Base-by-base conservation (phyloP, 148 eudicot species). In the Persicaria maculosa region DNA sequence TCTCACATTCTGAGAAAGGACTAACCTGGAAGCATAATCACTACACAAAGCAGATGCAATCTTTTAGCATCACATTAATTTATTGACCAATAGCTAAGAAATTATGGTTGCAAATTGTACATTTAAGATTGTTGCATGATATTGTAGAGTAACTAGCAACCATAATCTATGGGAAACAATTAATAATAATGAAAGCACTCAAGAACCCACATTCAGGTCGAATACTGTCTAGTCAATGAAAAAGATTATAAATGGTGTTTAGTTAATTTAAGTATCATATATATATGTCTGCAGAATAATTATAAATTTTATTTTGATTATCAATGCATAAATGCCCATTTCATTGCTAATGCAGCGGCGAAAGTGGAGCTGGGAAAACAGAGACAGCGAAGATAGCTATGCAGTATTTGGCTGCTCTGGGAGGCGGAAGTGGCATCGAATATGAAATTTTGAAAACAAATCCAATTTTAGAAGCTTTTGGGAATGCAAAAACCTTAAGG, bases 331-430 rank as follows among this genome's bases (percentile, higher is more conserved):
- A 69, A 8, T 71, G 73, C 54, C 17, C 54, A 45, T 71, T 71
- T 70, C 36, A 17, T 70, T 70, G 9, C 15, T 71, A 80, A 22
- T 75, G 53, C 88, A 95, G 96, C 80, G 97, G 98, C 50, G 98
- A 95, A 84, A 95, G 98, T 82, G 98, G 98, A 79, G 96, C 98
- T 10, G 98, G 98, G 65, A 95, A 95, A 79, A 95, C 98, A 17
- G 98, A 95, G 81, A 95, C 98, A 64, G 98, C 98, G 74, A 95
- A 95, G 86, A 95, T 95, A 80, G 96, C 99, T 68, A 95, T 95
- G 99, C 97, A 95, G 79, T 95, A 95, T 84, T 84, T 95, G 89
- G 99, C 99, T 81, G 89, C 99, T 47, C 85, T 95, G 47, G 97
- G 99, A 78, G 98, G 98, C 58, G 98, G 96, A 72, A 91, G 89